Evolutionary conservation across 2,329 filamentous ascomycete species (phyloP), one percentile per base, ranked within the genome.

Genomic region (Fusarium longipes): DNA sequence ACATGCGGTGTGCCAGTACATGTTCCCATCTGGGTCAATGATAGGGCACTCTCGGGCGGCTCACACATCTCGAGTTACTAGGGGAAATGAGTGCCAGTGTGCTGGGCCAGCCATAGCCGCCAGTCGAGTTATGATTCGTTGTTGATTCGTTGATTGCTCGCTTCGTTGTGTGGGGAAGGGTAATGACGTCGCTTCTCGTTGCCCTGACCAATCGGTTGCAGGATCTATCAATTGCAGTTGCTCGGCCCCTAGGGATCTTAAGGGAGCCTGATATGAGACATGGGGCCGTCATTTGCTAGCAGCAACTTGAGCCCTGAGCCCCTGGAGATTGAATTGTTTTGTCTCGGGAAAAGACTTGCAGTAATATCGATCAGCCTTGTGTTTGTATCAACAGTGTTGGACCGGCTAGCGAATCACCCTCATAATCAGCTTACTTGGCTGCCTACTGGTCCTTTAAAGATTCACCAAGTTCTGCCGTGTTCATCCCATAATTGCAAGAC

Each of bases 91-190:
- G 39, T 70, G 63, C 72, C 72, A 63, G 67, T 68, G 32, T 67
- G 57, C 67, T 74, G 70, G 72, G 59, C 72, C 68, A 70, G 63
- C 62, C 64, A 61, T 71, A 72, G 63, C 58, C 65, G 63, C 60
- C 52, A 56, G 43, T 42, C 17, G 49, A 49, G n/a, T 50, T 70
- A 32, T 71, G 69, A 73, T 74, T 72, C 60, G 71, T 56, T 68
- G 29, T 32, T 49, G 38, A 51, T 39, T 52, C 44, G 44, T 57
- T 40, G 62, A 64, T 33, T 50, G 43, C 52, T 63, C 45, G 55
- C 39, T 64, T 40, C 57, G 44, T 38, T 60, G 47, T 70, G 71
- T 67, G 68, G 71, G 70, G 70, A 64, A 66, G 55, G 39, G 40
- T 42, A 64, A 74, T 74, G 72, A 74, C 72, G 72, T 74, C 68